These are phyloP conservation scores for Cinnamomum micranthum DNA, from an alignment of 164 flowering plant genomes.

Conservation along the genomic window DNA sequence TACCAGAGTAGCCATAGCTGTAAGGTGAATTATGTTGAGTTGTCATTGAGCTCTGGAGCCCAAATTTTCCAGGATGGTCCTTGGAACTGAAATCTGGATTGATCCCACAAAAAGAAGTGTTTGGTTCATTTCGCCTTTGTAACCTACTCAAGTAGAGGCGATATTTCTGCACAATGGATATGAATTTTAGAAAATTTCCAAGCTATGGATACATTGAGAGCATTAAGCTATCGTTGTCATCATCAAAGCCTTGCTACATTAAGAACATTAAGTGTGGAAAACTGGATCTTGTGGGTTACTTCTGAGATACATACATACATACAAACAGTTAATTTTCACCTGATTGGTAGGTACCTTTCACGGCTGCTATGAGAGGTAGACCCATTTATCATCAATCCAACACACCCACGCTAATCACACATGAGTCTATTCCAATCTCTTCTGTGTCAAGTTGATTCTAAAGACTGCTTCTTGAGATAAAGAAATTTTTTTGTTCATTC, in stretches of 20 bases:
- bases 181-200: constrained; percentile 5
- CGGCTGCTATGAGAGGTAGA: too few species aligned
- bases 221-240: not conserved
- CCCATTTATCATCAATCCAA: too few species aligned
- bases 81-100: constrained; percentile 41
- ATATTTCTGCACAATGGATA: constrained; percentile 66
- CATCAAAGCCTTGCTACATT: too few species aligned
- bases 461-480: too few species aligned
- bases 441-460: too few species aligned
- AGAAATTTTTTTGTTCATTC: too few species aligned
- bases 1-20: constrained; percentile 29
- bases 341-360: too few species aligned
- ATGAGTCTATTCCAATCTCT: too few species aligned
- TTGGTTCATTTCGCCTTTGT: constrained; percentile 60
- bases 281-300: not conserved
- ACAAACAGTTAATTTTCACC: too few species aligned
- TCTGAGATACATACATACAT: not conserved
- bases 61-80: constrained; percentile 38
- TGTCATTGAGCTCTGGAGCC: constrained; percentile 31
- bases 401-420: too few species aligned
- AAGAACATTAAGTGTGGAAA: not conserved
- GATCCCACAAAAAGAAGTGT: constrained; percentile 31
- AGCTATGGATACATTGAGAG: not conserved
- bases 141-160: constrained; percentile 84
- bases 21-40: constrained; percentile 24